Evolutionary conservation across 495 filamentous ascomycete genomes (phyloP), one percentile per base, ranked within the genome.

Genomic region (Penicillium fimorum): DNA sequence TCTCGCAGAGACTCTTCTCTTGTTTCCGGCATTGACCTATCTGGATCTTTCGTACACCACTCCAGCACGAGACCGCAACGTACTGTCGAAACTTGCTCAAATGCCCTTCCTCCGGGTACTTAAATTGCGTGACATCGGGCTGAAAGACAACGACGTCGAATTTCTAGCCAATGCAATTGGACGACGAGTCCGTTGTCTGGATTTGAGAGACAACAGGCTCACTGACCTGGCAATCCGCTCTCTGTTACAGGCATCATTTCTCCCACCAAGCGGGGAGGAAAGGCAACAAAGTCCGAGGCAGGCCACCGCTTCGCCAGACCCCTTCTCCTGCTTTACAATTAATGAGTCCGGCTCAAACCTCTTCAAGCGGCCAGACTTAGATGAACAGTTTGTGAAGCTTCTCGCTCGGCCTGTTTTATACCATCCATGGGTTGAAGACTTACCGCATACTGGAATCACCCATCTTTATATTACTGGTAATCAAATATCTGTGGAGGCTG

Each of bases 401-500:
- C 69, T 86, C 12, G 80, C 80, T 0, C 70, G 66, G n/a, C 76
- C 76, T 6, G 68, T 78, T 29, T 70, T 80, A 25, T 76, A 72
- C 18, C 73, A 80, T 37, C 72, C 79, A 33, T 78, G 80, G 58
- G 74, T 84, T 32, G 81, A 85, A 46, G 76, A 81, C 53, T 58
- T 81, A 7, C 67, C 77, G n/a, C 64, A 75, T 58, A 64, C 66
- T 5, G 83, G 83, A 4, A 78, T 86, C 30, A 85, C 82, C 0
- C 83, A 86, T 66, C 72, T 86, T 7, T 82, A 82, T 61, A 77
- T 85, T 20, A 71, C 82, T 25, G 71, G 83, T 35, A 88, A 88
- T 55, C 71, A 70, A 9, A 71, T 88, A 37, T 82, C 79, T 15
- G 77, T 83, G 1, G 80, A 83, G 61, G 84, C 82, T 12, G 68